phyloP scores from a whole-genome alignment of 2,329 filamentous ascomycete genomes.

The Colletotrichum neosansevieriae region DNA sequence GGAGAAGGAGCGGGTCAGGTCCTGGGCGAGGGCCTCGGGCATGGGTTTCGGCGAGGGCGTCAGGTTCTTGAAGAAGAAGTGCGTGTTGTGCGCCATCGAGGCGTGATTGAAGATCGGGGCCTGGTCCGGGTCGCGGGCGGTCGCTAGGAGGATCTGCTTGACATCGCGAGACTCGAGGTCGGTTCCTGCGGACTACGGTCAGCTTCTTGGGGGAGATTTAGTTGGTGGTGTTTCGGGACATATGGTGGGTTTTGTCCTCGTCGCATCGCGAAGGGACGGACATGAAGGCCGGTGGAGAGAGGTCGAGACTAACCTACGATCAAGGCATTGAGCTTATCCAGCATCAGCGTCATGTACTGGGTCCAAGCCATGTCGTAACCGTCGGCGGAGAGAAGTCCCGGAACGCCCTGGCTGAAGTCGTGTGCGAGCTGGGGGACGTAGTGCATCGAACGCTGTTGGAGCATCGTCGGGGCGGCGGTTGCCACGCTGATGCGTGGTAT shows the following conservation, averaged over 20 bases:
- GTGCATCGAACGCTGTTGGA: conserved; percentile 57
- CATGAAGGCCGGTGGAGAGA: too few species aligned
- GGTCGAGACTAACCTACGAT: conserved; percentile 71
- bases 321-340: conserved; percentile 81
- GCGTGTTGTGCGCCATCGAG: conserved; percentile 94
- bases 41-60: conserved; percentile 62
- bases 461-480: conserved; percentile 44
- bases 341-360: conserved; percentile 80
- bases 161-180: conserved; percentile 70
- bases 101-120: conserved; percentile 95
- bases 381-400: conserved; percentile 76
- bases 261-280: not conserved
- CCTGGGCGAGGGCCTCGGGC: conserved; percentile 65
- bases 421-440: conserved; percentile 60
- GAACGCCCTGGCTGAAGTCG: conserved; percentile 66
- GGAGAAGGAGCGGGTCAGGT: conserved; percentile 80
- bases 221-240: not conserved
- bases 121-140: conserved; percentile 81
- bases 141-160: conserved; percentile 78
- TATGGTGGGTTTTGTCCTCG: not conserved
- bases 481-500: conserved; percentile 57
- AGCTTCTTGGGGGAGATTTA: conserved; percentile 3
- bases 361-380: conserved; percentile 85
- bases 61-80: conserved; percentile 79
- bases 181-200: conserved; percentile 62